Conservation (phyloP, 306 rosid species). For the Prunus campanulata region DNA sequence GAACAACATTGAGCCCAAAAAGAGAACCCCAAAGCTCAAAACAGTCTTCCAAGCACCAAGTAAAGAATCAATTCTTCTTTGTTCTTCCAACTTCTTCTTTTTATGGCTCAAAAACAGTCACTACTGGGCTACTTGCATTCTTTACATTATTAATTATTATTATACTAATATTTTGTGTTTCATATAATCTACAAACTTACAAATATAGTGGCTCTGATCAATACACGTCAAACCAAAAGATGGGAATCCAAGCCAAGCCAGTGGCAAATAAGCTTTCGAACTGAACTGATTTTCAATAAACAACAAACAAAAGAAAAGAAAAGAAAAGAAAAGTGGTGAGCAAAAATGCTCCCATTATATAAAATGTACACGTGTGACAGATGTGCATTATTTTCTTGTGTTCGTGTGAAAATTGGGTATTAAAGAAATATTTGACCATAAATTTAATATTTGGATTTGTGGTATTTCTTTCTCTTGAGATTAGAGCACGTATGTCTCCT, state of each 20-base stretch:
- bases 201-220: neutral
- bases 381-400: neutral
- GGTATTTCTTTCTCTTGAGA: neutral
- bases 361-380: neutral
- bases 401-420: neutral
- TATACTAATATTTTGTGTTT: neutral
- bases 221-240: constrained; percentile 1
- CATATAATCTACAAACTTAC: neutral
- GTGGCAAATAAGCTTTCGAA: no score
- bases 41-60: constrained; percentile 29
- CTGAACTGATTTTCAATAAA: neutral
- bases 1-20: neutral
- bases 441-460: neutral
- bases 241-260: neutral
- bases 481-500: neutral
- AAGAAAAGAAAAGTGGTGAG: no score
- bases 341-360: no score
- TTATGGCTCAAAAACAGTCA: neutral
- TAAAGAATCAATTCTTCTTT: constrained; percentile 39
- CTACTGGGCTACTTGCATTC: neutral
- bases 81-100: neutral
- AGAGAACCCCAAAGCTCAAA: no score
- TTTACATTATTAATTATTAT: neutral
- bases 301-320: neutral
- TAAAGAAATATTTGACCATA: neutral